Base-by-base conservation (phyloP, 2,329 filamentous ascomycete species). In the Stagonosporopsis vannaccii region DNA sequence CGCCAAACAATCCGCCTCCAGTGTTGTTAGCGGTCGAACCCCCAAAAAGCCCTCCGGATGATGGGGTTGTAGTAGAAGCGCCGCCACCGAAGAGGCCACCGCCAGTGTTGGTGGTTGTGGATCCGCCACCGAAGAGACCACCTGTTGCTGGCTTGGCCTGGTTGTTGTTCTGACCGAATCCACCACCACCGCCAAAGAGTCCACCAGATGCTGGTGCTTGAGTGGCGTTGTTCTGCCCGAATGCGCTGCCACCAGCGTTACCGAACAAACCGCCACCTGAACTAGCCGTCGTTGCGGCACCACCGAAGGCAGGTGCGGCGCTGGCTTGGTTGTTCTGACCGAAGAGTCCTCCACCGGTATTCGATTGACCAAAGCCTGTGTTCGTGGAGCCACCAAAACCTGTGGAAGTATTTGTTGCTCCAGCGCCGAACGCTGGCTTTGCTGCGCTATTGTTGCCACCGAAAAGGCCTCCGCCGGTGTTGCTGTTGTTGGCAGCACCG, bases 41-140 rank as follows among this genome's bases (percentile, higher is more conserved):
- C 68, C 84, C 84, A 52, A 87, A 87, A 3, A 86, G 73, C 1
- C 83, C 79, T 5, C 78, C 78, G 6, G 79, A 77, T 12, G 77
- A 68, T 30, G 77, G 69, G 26, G 72, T 63, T 15, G 77, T 67
- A 28, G 76, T 69, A 26, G 73, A 62, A 25, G 65, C 62, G 43
- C 58, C 63, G 20, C 60, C 54, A 22, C 74, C 74, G 30, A 77
- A 77, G 3, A 76, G 62, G 13, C 71, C 68, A 23, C 60, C 60
- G 8, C 65, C 68, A 13, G 66, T 68, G 53, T 67, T 71, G 42
- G 60, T 60, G 22, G 62, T 67, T 25, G 63, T 64, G 13, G 61
- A 54, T 25, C 58, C 60, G 4, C 73, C 60, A 19, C 75, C 75
- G 36, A 78, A 78, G 12, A 77, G 68, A 36, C 70, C 70, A 35